Percentiles rank a stretch among this genome's conserved stretches.
Conservation (phyloP, 148 eudicot species). For the Cornus controversa region DNA sequence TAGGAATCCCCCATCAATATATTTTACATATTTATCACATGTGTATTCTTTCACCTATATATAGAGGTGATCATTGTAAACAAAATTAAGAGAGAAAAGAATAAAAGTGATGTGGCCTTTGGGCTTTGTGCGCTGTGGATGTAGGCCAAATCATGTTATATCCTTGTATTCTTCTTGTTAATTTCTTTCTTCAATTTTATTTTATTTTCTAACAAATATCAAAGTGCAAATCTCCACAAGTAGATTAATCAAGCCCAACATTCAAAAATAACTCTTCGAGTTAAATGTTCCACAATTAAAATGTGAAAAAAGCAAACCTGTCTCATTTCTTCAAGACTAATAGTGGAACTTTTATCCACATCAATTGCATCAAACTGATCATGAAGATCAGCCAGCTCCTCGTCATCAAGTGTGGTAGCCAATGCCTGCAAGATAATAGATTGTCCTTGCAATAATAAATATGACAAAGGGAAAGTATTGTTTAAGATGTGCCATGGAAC, state of each 20-base stretch:
- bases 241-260: background rate
- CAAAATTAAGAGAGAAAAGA: too few relatives aligned
- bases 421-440: slow-evolving; percentile 58
- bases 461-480: background rate
- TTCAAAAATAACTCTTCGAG: background rate
- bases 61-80: too few relatives aligned
- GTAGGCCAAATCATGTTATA: too few relatives aligned
- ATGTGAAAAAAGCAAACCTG: slow-evolving; percentile 46
- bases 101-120: too few relatives aligned
- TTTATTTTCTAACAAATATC: too few relatives aligned
- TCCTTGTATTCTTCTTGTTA: too few relatives aligned
- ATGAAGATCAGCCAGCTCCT: slow-evolving; percentile 72
- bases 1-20: too few relatives aligned
- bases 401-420: slow-evolving; percentile 78
- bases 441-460: background rate
- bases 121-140: too few relatives aligned
- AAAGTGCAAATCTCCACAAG: background rate
- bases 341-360: slow-evolving; percentile 80
- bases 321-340: slow-evolving; percentile 97
- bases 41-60: too few relatives aligned
- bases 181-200: too few relatives aligned
- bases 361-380: slow-evolving; percentile 98
- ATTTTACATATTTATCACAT: too few relatives aligned
- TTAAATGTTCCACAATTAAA: background rate
- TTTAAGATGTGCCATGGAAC: background rate